Evolutionary conservation across 176 grass and related monocot genomes (phyloP).

Genomic region (Raddia distichophylla): DNA sequence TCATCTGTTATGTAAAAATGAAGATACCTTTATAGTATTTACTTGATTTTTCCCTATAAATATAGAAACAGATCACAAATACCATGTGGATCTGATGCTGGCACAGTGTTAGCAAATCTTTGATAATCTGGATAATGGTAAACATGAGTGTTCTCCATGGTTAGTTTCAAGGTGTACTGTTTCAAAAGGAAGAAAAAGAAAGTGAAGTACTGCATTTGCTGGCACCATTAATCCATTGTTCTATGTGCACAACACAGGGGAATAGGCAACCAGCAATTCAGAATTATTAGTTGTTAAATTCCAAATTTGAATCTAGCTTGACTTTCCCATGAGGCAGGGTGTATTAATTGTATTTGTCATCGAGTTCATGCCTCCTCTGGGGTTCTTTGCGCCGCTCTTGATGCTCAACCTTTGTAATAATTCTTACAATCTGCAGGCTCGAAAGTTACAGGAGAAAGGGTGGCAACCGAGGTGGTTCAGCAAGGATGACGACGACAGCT

Average conservation of each 20-base stretch:
- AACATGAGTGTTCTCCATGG: neutral
- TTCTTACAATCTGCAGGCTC: slow-evolving; percentile 59
- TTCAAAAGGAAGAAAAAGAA: neutral
- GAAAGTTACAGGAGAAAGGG: slow-evolving; percentile 80
- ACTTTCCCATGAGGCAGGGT: neutral
- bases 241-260: no score
- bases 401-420: neutral
- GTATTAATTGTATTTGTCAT: neutral
- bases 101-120: neutral
- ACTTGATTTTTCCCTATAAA: slow-evolving; percentile 2
- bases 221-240: neutral
- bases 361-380: neutral
- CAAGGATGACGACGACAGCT: slow-evolving; percentile 77
- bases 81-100: neutral
- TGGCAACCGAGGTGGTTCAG: slow-evolving; percentile 97
- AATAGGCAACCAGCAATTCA: slow-evolving; percentile 16
- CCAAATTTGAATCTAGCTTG: slow-evolving; percentile 1
- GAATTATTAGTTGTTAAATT: neutral
- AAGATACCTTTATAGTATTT: neutral
- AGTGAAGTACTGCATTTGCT: neutral
- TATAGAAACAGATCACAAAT: neutral
- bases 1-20: slow-evolving; percentile 11
- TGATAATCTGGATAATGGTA: slow-evolving; percentile 15
- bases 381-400: neutral
- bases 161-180: neutral